These are phyloP conservation scores for Linnemannia elongata DNA, from an alignment of 192 early-diverging fungal genomes.

Conservation along the genomic window DNA sequence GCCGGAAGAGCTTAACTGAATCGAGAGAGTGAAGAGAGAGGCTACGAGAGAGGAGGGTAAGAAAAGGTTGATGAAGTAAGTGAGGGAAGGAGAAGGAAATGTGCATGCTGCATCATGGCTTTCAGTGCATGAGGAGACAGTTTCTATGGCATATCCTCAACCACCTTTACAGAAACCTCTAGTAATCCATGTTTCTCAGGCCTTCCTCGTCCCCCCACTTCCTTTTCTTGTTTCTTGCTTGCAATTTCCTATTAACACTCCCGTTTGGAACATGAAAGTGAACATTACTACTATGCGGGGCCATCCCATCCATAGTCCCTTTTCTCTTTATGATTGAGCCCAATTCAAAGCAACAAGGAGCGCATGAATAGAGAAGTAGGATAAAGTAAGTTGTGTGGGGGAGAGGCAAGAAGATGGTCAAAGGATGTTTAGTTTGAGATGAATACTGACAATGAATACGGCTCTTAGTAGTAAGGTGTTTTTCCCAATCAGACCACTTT, in stretches of 20 bases:
- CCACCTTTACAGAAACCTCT: background rate
- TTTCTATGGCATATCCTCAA: background rate
- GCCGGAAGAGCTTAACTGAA: too few relatives aligned
- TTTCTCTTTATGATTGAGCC: background rate
- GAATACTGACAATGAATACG: too few relatives aligned
- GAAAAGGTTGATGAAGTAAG: too few relatives aligned
- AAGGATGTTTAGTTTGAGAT: too few relatives aligned
- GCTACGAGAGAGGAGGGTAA: too few relatives aligned
- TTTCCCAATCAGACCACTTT: too few relatives aligned
- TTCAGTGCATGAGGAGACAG: background rate
- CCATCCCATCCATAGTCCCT: background rate
- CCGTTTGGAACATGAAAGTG: background rate
- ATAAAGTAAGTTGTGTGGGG: too few relatives aligned
- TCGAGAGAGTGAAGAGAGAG: too few relatives aligned
- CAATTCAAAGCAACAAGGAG: background rate
- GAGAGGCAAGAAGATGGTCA: too few relatives aligned
- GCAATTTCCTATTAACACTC: background rate
- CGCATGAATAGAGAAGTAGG: background rate
- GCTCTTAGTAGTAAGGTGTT: too few relatives aligned
- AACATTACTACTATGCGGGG: background rate
- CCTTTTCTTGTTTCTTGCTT: background rate
- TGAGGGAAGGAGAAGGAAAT: background rate
- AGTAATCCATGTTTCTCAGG: background rate
- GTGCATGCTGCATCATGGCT: background rate
- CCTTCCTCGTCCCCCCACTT: too few relatives aligned